These are phyloP conservation scores for Russula virescens DNA, from an alignment of 768 basidiomycete genomes.

Conservation along the genomic window DNA sequence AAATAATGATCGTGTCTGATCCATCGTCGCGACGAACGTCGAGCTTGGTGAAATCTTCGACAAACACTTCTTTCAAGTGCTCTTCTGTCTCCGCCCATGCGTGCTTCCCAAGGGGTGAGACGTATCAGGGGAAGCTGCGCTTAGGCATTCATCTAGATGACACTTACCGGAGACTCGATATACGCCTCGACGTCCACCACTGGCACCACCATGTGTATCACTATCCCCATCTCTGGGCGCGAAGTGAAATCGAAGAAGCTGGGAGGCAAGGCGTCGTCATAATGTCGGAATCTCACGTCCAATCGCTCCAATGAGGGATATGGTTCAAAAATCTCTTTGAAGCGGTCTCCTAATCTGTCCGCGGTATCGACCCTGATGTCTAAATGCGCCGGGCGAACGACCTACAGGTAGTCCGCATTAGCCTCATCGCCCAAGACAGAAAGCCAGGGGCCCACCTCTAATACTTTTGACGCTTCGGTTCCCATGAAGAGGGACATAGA, in stretches of 20 bases:
- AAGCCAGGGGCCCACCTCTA: neutral
- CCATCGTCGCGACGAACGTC: neutral
- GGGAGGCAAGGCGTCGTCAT: neutral
- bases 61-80: neutral
- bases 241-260: slow-evolving; percentile 3
- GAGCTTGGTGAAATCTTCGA: neutral
- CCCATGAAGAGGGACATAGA: neutral
- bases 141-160: neutral
- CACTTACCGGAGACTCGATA: neutral
- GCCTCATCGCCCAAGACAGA: neutral
- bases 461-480: neutral
- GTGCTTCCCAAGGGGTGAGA: neutral
- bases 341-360: neutral
- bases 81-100: neutral
- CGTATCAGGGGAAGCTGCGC: neutral
- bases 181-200: neutral
- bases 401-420: neutral
- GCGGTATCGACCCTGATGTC: neutral
- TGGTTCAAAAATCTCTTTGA: neutral
- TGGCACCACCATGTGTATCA: neutral
- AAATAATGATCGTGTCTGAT: neutral
- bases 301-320: slow-evolving; percentile 5
- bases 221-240: neutral
- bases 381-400: neutral
- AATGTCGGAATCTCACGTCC: neutral